phyloP scores from a whole-genome alignment of 2,329 filamentous ascomycete species.

The Drechslerella coelobrocha region DNA sequence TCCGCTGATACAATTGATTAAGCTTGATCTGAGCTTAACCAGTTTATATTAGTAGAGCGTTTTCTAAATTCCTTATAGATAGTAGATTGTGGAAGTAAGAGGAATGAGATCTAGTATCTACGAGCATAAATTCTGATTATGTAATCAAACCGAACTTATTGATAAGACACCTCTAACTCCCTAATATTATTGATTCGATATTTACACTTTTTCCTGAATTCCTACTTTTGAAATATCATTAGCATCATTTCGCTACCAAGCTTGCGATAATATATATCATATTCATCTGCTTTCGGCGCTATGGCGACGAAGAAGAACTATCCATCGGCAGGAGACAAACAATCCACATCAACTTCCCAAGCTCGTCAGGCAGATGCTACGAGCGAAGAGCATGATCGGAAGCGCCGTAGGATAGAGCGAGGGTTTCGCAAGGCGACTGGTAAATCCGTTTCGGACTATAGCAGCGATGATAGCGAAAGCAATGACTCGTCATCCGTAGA shows the following conservation, averaged over 20 bases:
- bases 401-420: slow-evolving; percentile 35
- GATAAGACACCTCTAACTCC: neutral
- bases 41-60: slow-evolving; percentile 21
- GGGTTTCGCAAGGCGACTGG: slow-evolving; percentile 37
- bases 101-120: neutral
- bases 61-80: neutral
- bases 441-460: slow-evolving; percentile 19
- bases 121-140: neutral
- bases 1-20: slow-evolving; percentile 16
- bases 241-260: neutral
- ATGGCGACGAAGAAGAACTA: neutral
- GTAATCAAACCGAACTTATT: too few species aligned
- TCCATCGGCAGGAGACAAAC: neutral
- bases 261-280: neutral
- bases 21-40: neutral
- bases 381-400: slow-evolving; percentile 22
- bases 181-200: neutral
- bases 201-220: too few species aligned
- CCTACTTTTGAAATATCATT: too few species aligned
- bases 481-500: slow-evolving; percentile 7
- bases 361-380: neutral
- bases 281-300: neutral
- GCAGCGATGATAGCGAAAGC: slow-evolving; percentile 33
- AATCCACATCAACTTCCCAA: neutral
- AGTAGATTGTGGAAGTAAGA: neutral